Evolutionary conservation across 2,329 filamentous ascomycete species (phyloP).

Genomic region (Fusarium robinianum): DNA sequence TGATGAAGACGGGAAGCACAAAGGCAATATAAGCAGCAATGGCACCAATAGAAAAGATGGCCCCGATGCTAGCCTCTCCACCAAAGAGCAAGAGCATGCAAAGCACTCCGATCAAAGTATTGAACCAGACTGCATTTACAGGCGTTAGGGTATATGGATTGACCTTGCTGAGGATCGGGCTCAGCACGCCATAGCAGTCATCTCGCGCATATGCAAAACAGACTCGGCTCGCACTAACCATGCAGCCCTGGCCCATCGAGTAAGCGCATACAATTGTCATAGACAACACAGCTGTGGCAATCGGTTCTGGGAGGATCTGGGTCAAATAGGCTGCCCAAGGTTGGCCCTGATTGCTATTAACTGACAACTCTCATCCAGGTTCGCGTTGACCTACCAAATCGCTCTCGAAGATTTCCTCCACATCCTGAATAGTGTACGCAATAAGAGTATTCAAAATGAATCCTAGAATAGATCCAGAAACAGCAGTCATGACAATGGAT

Average conservation of each 20-base stretch:
- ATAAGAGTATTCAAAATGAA: slow-evolving; percentile 15
- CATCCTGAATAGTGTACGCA: slow-evolving; percentile 15
- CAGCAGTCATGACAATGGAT: slow-evolving; percentile 17
- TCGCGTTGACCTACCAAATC: slow-evolving; percentile 2
- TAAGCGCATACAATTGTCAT: slow-evolving; percentile 18
- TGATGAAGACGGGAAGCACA: slow-evolving; percentile 17
- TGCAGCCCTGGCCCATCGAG: slow-evolving; percentile 16
- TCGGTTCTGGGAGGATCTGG: slow-evolving; percentile 10
- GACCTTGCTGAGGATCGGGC: slow-evolving; percentile 11
- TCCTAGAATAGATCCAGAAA: slow-evolving; percentile 10
- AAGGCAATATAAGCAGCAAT: slow-evolving; percentile 18
- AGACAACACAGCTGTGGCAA: slow-evolving; percentile 9
- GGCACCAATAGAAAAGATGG: slow-evolving; percentile 18
- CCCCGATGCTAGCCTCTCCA: slow-evolving; percentile 14
- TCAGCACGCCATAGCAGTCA: slow-evolving; percentile 16
- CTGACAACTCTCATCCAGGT: fast-evolving
- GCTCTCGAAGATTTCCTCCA: slow-evolving; percentile 15
- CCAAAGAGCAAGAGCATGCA: slow-evolving; percentile 18
- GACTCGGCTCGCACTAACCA: slow-evolving; percentile 15
- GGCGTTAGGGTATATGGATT: slow-evolving; percentile 13
- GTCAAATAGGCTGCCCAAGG: slow-evolving; percentile 14
- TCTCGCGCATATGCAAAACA: slow-evolving; percentile 19
- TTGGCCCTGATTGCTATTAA: slow-evolving; percentile 9
- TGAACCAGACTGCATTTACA: slow-evolving; percentile 19
- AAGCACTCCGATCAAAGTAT: slow-evolving; percentile 13